Conservation (phyloP, 805 yeast genomes). For the Cyberlindnera mrakii region DNA sequence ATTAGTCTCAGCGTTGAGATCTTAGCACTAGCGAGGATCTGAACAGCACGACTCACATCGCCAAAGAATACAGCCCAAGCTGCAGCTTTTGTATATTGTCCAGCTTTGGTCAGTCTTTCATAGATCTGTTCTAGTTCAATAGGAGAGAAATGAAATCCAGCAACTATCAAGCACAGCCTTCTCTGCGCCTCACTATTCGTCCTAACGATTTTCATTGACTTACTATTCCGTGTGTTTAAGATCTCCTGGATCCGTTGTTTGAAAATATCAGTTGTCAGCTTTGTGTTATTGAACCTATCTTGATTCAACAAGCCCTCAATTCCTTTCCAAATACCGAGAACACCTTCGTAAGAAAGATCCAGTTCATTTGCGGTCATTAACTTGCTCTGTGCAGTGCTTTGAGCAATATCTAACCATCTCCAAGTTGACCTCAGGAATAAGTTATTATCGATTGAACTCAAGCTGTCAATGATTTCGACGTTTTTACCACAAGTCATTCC, state of each 20-base stretch:
- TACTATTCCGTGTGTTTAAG: slow-evolving; percentile 25
- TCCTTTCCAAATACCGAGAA: slow-evolving; percentile 85
- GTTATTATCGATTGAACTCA: slow-evolving; percentile 45
- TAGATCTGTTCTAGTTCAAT: slow-evolving; percentile 70
- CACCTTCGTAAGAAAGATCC: slow-evolving; percentile 86
- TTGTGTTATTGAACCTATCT: slow-evolving; percentile 41
- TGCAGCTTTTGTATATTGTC: slow-evolving; percentile 82
- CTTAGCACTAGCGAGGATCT: slow-evolving; percentile 68
- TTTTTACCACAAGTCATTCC: slow-evolving; percentile 63
- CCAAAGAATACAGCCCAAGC: slow-evolving; percentile 98
- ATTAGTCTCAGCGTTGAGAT: slow-evolving; percentile 68
- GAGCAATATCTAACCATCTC: slow-evolving; percentile 83
- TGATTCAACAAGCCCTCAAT: slow-evolving; percentile 37
- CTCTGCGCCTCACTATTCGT: slow-evolving; percentile 59
- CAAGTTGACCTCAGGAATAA: slow-evolving; percentile 72
- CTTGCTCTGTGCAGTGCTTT: slow-evolving; percentile 55
- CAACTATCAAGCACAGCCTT: slow-evolving; percentile 70
- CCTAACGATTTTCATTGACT: slow-evolving; percentile 26
- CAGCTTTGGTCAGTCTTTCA: slow-evolving; percentile 45
- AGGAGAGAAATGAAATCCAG: slow-evolving; percentile 85
- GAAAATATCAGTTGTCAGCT: slow-evolving; percentile 16
- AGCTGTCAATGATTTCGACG: slow-evolving; percentile 48
- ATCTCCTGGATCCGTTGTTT: slow-evolving; percentile 28
- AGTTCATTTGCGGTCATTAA: slow-evolving; percentile 62
- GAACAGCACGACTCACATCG: slow-evolving; percentile 73